phyloP scores from a whole-genome alignment of 352 stramenopile species.

The Phytophthora ohioensis region DNA sequence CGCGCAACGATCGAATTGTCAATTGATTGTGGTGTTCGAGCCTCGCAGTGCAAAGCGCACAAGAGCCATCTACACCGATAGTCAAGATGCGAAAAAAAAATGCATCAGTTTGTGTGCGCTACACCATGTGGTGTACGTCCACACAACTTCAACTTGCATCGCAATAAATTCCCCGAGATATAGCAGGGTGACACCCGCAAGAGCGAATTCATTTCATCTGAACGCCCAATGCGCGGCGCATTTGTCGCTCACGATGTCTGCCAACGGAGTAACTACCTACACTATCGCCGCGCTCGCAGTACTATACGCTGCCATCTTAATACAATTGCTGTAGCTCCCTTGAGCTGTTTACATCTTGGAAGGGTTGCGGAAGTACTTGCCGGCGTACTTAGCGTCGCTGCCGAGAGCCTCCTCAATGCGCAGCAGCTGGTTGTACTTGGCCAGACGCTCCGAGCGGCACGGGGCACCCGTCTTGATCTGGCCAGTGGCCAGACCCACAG shows the following conservation, averaged over 20 bases:
- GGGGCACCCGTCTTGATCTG: constrained; percentile 99
- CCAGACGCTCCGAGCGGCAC: constrained; percentile 97
- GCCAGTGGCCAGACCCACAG: constrained; percentile 97
- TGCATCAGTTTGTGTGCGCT: no score
- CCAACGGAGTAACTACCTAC: constrained; percentile 12
- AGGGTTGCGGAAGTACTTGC: constrained; percentile 90
- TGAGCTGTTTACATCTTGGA: constrained; percentile 55
- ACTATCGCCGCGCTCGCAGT: constrained; percentile 6
- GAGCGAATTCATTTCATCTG: constrained; percentile 18
- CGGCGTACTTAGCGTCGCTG: constrained; percentile 71
- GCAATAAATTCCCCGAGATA: not conserved
- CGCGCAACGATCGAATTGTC: no score
- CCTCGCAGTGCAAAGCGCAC: no score
- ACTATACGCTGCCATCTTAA: constrained; percentile 4
- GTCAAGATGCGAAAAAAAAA: no score
- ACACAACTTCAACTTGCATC: constrained; percentile 1
- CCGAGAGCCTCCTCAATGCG: constrained; percentile 98
- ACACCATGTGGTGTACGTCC: not conserved
- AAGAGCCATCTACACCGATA: no score
- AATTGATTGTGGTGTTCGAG: no score
- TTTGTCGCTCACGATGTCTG: not conserved
- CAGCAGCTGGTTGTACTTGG: constrained; percentile 99
- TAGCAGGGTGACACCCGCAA: no score
- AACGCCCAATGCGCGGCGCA: not conserved
- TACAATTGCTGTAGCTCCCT: constrained; percentile 8